phyloP scores from a whole-genome alignment of 306 rosid species.

The Ceratonia siliqua region DNA sequence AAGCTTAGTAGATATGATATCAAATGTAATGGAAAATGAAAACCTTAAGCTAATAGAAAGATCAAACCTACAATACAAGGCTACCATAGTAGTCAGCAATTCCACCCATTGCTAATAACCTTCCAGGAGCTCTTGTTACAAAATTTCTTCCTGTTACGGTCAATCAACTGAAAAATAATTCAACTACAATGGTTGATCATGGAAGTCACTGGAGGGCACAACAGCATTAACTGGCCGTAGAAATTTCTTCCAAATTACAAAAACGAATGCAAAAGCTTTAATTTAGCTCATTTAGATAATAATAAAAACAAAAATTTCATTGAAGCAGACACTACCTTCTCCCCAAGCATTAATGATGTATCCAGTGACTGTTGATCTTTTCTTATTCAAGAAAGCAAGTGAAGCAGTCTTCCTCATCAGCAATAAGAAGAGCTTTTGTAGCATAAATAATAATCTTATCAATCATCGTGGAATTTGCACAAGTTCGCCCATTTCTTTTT shows the following conservation, averaged over 20 bases:
- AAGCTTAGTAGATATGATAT: background rate
- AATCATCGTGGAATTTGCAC: too few species aligned
- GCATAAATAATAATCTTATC: too few species aligned
- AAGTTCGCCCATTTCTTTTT: too few species aligned
- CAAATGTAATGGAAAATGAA: constrained; percentile 14
- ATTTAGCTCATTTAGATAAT: background rate
- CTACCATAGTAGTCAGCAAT: constrained; percentile 98
- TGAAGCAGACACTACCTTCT: constrained; percentile 44
- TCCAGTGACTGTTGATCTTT: constrained; percentile 79
- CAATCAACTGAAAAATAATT: too few species aligned
- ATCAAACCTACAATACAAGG: constrained; percentile 84
- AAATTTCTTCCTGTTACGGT: constrained; percentile 89
- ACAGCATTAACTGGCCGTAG: constrained; percentile 44
- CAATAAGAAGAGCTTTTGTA: too few species aligned
- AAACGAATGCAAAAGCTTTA: constrained; percentile 2
- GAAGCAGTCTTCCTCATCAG: constrained; percentile 85
- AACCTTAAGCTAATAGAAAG: constrained; percentile 27
- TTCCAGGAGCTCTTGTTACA: constrained; percentile 96
- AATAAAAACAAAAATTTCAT: background rate
- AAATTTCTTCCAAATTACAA: constrained; percentile 61
- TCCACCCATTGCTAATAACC: constrained; percentile 96
- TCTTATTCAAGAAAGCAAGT: constrained; percentile 71
- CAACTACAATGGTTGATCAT: background rate
- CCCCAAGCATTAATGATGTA: constrained; percentile 67
- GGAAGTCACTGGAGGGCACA: background rate